Conservation (phyloP, 1,284 basidiomycete species). For the Malassezia brasiliensis region DNA sequence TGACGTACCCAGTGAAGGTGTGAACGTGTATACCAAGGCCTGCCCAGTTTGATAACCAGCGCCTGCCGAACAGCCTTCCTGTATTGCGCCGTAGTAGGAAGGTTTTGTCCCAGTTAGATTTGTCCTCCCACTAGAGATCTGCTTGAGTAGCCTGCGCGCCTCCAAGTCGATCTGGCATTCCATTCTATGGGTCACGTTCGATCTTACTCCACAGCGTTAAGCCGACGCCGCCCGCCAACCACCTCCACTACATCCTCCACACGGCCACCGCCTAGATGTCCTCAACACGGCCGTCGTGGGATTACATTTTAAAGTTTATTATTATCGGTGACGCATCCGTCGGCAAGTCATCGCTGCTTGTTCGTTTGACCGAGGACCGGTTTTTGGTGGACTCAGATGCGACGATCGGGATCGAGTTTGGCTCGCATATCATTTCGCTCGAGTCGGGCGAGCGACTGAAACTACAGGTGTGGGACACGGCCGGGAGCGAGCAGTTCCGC, state of each 20-base stretch:
- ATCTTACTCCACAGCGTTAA: too few relatives aligned
- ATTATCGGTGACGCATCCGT: conserved; percentile 43
- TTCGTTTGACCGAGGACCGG: conserved; percentile 41
- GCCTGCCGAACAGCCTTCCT: too few relatives aligned
- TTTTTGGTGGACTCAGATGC: conserved; percentile 39
- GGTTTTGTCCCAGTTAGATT: too few relatives aligned
- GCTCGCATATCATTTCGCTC: conserved; percentile 35
- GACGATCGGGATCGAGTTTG: conserved; percentile 46
- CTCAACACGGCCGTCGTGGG: conserved; percentile 22
- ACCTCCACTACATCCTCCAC: neutral
- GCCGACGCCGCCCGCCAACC: too few relatives aligned
- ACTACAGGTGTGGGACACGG: conserved; percentile 46
- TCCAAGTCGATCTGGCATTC: too few relatives aligned
- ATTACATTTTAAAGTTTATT: conserved; percentile 46
- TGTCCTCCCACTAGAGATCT: too few relatives aligned
- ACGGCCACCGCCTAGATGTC: neutral
- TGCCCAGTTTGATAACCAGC: too few relatives aligned
- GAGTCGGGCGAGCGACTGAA: conserved; percentile 39
- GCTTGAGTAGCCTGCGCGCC: too few relatives aligned
- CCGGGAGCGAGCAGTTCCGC: conserved; percentile 37
- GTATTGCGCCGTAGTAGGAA: too few relatives aligned
- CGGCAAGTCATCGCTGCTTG: conserved; percentile 41
- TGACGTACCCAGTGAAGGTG: too few relatives aligned
- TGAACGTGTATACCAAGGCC: too few relatives aligned
- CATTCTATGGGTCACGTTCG: too few relatives aligned